Conservation (phyloP, 1,284 basidiomycete species). For the Sanghuangporus sanghuang region DNA sequence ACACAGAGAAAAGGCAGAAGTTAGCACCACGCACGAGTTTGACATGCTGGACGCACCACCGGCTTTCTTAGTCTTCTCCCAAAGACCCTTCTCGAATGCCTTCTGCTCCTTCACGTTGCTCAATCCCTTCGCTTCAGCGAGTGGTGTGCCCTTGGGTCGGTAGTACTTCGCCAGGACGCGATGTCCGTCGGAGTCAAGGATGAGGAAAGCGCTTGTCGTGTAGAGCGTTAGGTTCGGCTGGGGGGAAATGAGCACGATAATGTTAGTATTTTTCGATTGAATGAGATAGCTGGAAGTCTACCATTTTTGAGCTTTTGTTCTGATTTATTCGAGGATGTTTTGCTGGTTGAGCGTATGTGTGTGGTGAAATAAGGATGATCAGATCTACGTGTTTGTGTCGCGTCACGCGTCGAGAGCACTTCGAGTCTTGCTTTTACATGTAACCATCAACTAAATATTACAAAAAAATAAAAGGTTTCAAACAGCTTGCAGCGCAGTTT, state of each 20-base stretch:
- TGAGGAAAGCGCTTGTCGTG: constrained; percentile 80
- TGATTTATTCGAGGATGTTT: too few relatives aligned
- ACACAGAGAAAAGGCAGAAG: neutral
- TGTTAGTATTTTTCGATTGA: neutral
- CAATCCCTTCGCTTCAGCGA: constrained; percentile 60
- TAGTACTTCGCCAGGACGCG: constrained; percentile 97
- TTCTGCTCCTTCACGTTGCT: constrained; percentile 87
- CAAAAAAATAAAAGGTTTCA: too few relatives aligned
- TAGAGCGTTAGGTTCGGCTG: constrained; percentile 81
- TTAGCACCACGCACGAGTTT: neutral
- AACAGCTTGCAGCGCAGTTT: too few relatives aligned
- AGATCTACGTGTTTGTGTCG: neutral
- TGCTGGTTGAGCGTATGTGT: too few relatives aligned
- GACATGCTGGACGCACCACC: constrained; percentile 57
- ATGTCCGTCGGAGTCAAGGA: constrained; percentile 92
- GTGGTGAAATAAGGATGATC: too few relatives aligned
- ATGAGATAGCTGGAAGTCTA: neutral
- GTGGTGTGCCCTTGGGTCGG: constrained; percentile 63
- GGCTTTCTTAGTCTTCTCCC: constrained; percentile 91
- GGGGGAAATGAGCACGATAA: neutral
- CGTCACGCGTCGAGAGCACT: neutral
- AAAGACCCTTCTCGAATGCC: constrained; percentile 92
- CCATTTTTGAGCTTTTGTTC: too few relatives aligned
- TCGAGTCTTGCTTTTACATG: too few relatives aligned
- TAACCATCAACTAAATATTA: too few relatives aligned